Base-by-base conservation (phyloP, 129 eudicot genomes). In the Pseudognaphalium luteoalbum region DNA sequence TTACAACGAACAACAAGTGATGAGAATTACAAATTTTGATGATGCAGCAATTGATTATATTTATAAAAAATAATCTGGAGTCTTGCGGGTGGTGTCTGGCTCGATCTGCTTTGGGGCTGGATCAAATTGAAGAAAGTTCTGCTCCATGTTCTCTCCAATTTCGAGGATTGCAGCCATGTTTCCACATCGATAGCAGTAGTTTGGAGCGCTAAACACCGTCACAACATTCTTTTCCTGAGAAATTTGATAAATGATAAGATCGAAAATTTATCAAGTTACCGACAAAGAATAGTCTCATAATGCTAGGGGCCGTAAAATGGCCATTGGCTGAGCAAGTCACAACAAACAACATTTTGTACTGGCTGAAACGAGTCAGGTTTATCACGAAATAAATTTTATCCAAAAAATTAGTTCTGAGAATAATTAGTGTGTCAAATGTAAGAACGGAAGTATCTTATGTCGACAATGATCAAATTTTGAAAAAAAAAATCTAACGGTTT, bases 61-160 rank as follows among this genome's bases (percentile, higher is more conserved):
- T 91, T 76, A 94, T 86, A 94, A 86, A 85, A 93, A 94, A 81
- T 94, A 94, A 83, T 94, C 98, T 0, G 98, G 98, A 56, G 97
- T 94, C 78, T 94, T 91, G 72, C 97, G 91, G 14, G 96, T 88
- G 33, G 97, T 87, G 76, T 94, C 98, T 1, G 96, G 91, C 75
- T 94, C 98, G 30, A 94, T 91, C 88, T 94, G 98, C 72, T 96
- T 83, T 5, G 98, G 98, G 29, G 97, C 98, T 4, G 98, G 98
- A 71, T 94, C 98, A 61, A 94, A 94, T 54, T 94, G 97, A 76
- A 91, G 98, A 83, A 94, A 94, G 70, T 91, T 94, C 74, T 91
- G 97, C 35, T 94, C 98, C 98, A 94, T 94, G 80, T 91, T 90
- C 81, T 94, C 98, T 67, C 98, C 98, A 2, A 94, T 81, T 83